These are phyloP conservation scores for Pichia sp. DNA, from an alignment of 1,139 yeast species.

Conservation along the genomic window DNA sequence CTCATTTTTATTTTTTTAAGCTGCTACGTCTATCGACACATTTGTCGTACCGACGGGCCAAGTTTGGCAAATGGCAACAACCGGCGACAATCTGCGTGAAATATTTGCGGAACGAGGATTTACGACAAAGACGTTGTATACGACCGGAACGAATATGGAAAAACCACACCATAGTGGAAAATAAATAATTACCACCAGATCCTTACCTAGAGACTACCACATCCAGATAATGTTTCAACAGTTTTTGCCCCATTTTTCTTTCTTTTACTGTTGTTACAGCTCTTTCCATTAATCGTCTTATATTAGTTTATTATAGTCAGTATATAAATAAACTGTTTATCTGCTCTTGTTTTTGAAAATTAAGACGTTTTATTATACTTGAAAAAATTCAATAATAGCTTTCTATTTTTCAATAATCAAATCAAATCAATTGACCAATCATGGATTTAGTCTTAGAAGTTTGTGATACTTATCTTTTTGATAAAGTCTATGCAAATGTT, in stretches of 20 bases:
- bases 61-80: no score
- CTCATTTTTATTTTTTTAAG: no score
- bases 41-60: no score
- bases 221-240: neutral
- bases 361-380: no score
- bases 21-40: no score
- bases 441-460: constrained; percentile 92
- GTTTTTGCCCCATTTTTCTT: neutral
- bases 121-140: neutral
- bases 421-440: neutral
- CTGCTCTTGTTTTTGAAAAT: neutral
- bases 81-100: no score
- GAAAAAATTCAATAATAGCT: no score
- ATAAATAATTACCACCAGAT: neutral
- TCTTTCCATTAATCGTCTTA: neutral
- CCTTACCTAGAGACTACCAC: neutral
- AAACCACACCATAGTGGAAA: neutral
- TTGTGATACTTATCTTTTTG: constrained; percentile 65
- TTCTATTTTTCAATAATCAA: neutral
- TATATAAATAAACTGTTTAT: neutral
- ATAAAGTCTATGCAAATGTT: constrained; percentile 57
- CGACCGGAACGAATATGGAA: neutral
- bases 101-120: no score
- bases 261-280: neutral
- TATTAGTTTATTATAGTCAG: neutral